phyloP scores from a whole-genome alignment of 352 stramenopile genomes.

The Stephanocyclus meneghinianus region DNA sequence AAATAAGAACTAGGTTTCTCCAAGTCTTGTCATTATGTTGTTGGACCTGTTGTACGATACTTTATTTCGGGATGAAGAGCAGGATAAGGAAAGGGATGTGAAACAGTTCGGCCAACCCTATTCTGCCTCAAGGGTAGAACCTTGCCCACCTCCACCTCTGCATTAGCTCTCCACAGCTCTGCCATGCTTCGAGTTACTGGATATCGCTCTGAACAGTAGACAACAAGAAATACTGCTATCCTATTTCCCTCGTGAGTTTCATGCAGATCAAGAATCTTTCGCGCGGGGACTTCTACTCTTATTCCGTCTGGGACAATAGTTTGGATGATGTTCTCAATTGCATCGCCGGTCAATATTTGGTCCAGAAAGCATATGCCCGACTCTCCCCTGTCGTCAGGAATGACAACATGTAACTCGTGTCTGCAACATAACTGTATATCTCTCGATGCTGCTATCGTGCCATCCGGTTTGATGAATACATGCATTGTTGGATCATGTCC shows the following conservation, averaged over 20 bases:
- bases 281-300: constrained; percentile 53
- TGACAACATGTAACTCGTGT: constrained; percentile 69
- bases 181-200: constrained; percentile 55
- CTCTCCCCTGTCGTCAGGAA: constrained; percentile 47
- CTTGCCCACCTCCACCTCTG: constrained; percentile 53
- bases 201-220: constrained; percentile 63
- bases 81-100: constrained; percentile 63
- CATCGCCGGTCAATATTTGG: constrained; percentile 57
- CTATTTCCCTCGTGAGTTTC: constrained; percentile 24
- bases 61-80: constrained; percentile 59
- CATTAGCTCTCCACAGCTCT: constrained; percentile 58
- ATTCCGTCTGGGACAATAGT: constrained; percentile 63
- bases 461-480: constrained; percentile 62
- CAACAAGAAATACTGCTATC: constrained; percentile 69
- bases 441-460: constrained; percentile 27
- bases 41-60: constrained; percentile 16
- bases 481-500: constrained; percentile 57
- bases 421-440: constrained; percentile 72
- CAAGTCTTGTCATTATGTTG: background rate
- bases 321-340: constrained; percentile 54
- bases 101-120: constrained; percentile 63
- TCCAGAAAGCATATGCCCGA: constrained; percentile 27
- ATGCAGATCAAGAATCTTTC: constrained; percentile 44
- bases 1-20: background rate
- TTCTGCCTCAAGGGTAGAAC: constrained; percentile 58